These are phyloP conservation scores for Venturia carpophila DNA, from an alignment of 2,329 filamentous ascomycete species.

Conservation along the genomic window DNA sequence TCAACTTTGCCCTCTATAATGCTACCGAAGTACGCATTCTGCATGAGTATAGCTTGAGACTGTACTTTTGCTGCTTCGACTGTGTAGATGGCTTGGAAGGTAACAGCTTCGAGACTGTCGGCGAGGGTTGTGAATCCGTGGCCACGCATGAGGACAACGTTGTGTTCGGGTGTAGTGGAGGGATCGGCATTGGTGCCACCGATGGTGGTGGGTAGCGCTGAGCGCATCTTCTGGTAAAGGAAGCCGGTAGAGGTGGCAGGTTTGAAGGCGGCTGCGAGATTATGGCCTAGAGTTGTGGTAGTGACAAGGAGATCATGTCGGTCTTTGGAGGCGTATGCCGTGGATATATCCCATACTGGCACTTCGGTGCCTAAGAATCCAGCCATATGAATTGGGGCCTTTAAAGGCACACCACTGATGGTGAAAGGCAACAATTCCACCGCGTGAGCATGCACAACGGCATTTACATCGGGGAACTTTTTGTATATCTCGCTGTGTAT, in stretches of 20 bases:
- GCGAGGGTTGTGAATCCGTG: constrained; percentile 41
- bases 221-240: constrained; percentile 32
- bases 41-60: constrained; percentile 30
- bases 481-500: constrained; percentile 42
- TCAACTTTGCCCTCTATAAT: constrained; percentile 35
- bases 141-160: constrained; percentile 35
- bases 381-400: constrained; percentile 35
- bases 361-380: constrained; percentile 34
- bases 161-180: constrained; percentile 29
- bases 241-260: constrained; percentile 32
- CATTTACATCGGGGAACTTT: constrained; percentile 36
- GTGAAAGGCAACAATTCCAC: constrained; percentile 38
- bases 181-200: constrained; percentile 28
- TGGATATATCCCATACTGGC: constrained; percentile 31
- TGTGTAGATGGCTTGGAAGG: constrained; percentile 40
- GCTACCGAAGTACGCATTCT: constrained; percentile 30
- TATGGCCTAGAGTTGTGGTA: constrained; percentile 28
- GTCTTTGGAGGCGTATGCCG: constrained; percentile 25
- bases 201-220: constrained; percentile 30
- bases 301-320: constrained; percentile 31
- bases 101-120: constrained; percentile 37
- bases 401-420: constrained; percentile 34
- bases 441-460: constrained; percentile 38
- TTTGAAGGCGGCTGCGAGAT: constrained; percentile 31
- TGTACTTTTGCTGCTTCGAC: constrained; percentile 35